Conservation (phyloP, 805 yeast species). For the Wickerhamiella allomyrinae region DNA sequence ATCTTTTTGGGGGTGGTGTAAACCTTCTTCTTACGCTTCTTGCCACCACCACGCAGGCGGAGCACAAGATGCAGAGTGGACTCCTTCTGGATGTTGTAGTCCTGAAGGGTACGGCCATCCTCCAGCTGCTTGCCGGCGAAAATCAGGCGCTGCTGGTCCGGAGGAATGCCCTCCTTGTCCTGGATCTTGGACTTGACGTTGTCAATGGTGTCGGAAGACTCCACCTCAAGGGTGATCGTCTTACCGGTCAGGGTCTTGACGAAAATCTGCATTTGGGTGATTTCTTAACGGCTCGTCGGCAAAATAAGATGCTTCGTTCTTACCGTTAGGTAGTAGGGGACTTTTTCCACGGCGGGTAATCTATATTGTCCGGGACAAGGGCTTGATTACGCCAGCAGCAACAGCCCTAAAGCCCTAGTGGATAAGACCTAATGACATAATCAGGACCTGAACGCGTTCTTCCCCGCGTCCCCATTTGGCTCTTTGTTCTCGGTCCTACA, state of each 20-base stretch:
- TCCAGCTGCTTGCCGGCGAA: conserved; percentile 97
- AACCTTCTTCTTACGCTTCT: conserved; percentile 99
- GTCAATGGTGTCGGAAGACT: conserved; percentile 95
- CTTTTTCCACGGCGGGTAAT: background rate
- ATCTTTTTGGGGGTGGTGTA: conserved; percentile 99
- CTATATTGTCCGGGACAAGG: background rate
- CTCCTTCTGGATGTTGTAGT: conserved; percentile 97
- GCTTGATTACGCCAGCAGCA: background rate
- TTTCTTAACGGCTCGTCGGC: conserved; percentile 25
- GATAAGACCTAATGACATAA: no score
- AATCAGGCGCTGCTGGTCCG: conserved; percentile 93
- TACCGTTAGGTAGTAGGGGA: conserved; percentile 11
- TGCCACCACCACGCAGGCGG: conserved; percentile 99
- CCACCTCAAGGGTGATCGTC: conserved; percentile 95
- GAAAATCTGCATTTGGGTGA: conserved; percentile 55
- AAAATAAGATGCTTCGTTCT: conserved; percentile 19
- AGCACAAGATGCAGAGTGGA: conserved; percentile 90
- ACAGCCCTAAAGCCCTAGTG: conserved; percentile 4
- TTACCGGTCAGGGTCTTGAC: conserved; percentile 99
- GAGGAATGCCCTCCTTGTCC: conserved; percentile 96
- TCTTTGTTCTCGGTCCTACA: no score
- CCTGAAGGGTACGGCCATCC: conserved; percentile 84
- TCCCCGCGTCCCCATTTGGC: no score
- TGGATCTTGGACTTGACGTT: conserved; percentile 93
- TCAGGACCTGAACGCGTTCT: no score